phyloP scores from a whole-genome alignment of 208 protist genomes.

The Crithidia bombi region DNA sequence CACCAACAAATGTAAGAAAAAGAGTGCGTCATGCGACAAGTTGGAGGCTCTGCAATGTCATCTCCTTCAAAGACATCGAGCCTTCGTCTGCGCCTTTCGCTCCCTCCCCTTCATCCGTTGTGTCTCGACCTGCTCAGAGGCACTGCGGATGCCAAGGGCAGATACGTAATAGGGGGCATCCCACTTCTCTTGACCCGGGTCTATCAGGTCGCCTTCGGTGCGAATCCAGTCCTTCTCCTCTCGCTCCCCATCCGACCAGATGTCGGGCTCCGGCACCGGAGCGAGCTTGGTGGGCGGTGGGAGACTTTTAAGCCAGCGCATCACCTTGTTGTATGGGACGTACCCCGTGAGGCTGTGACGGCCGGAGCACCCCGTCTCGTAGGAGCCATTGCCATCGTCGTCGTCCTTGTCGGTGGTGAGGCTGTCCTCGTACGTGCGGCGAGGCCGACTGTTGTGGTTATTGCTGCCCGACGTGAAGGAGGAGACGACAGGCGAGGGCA shows the following conservation, averaged over 20 bases:
- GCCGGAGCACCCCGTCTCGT: slow-evolving; percentile 22
- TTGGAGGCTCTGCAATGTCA: no score
- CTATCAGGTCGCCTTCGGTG: slow-evolving; percentile 35
- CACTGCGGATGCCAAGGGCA: slow-evolving; percentile 32
- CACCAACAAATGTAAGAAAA: no score
- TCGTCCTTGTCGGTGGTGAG: slow-evolving; percentile 14
- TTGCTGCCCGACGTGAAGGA: slow-evolving; percentile 28
- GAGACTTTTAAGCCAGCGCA: slow-evolving; percentile 34
- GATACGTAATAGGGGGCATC: slow-evolving; percentile 56
- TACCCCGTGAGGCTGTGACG: slow-evolving; percentile 36
- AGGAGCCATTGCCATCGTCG: slow-evolving; percentile 3
- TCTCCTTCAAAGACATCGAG: slow-evolving; percentile 2
- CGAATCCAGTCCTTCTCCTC: slow-evolving; percentile 45
- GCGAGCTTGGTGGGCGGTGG: slow-evolving; percentile 16
- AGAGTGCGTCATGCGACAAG: no score
- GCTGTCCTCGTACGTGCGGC: slow-evolving; percentile 10
- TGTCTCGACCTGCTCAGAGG: slow-evolving; percentile 1
- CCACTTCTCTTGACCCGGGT: slow-evolving; percentile 21
- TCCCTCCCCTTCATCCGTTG: background rate
- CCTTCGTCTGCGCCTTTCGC: slow-evolving; percentile 9
- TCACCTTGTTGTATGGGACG: slow-evolving; percentile 40
- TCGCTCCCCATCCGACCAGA: slow-evolving; percentile 47
- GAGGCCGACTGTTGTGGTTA: background rate
- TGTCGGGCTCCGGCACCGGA: slow-evolving; percentile 39
- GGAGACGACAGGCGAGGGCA: slow-evolving; percentile 47